Evolutionary conservation across 768 basidiomycete genomes (phyloP).

Genomic region (Suillus subalutaceus): DNA sequence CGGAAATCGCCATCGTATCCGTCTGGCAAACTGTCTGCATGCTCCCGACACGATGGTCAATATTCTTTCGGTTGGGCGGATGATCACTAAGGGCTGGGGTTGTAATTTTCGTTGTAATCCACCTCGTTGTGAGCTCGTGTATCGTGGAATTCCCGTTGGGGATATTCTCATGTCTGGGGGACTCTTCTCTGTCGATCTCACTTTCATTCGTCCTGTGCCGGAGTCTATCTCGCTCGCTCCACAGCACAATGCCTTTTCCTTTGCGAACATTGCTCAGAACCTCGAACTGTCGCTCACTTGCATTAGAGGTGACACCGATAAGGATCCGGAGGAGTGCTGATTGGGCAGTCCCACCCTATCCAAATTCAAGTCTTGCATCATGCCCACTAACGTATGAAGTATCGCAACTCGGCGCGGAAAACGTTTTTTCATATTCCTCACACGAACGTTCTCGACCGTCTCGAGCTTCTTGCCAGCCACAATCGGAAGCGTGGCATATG

Average conservation of each 20-base stretch:
- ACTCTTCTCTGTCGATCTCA: neutral
- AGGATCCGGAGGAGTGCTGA: neutral
- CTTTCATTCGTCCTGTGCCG: neutral
- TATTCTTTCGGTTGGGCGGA: neutral
- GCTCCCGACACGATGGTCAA: conserved; percentile 4
- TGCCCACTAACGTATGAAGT: neutral
- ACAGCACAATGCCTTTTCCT: neutral
- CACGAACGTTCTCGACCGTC: neutral
- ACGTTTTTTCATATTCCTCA: neutral
- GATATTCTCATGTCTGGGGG: neutral
- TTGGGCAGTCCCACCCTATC: neutral
- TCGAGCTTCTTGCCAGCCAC: neutral
- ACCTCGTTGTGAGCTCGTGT: neutral
- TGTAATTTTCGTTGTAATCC: neutral
- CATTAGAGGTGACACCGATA: neutral
- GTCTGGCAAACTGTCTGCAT: neutral
- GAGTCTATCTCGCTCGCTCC: neutral
- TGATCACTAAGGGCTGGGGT: conserved; percentile 1
- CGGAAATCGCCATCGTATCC: neutral
- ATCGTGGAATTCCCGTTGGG: neutral
- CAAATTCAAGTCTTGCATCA: neutral
- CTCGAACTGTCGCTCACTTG: conserved; percentile 1
- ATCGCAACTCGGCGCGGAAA: neutral
- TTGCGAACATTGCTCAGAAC: neutral
- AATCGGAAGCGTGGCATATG: neutral